Conservation (phyloP, 176 grass and related monocot species). For the Carex kokanica region DNA sequence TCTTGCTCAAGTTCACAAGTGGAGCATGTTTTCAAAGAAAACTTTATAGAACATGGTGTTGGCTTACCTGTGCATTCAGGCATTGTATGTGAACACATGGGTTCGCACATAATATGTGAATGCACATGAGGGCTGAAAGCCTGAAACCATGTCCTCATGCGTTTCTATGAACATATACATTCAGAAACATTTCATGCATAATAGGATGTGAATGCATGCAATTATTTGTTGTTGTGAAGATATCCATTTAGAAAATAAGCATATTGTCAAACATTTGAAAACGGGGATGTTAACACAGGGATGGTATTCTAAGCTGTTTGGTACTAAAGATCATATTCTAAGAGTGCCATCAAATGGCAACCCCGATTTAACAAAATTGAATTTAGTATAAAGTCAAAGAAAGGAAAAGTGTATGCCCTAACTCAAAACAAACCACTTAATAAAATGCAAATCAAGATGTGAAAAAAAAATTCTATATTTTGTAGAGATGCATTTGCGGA, state of each 20-base stretch:
- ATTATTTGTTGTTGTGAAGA: neutral
- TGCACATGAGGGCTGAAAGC: neutral
- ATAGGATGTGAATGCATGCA: neutral
- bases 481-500: slow-evolving; percentile 53
- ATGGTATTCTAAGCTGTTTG: neutral
- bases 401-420: neutral
- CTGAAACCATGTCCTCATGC: neutral
- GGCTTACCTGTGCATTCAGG: neutral
- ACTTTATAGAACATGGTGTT: neutral
- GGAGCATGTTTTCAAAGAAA: neutral
- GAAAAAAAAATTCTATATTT: slow-evolving; percentile 27
- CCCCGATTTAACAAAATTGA: neutral
- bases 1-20: neutral
- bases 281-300: neutral
- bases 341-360: neutral
- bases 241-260: neutral
- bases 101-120: neutral
- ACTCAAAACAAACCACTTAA: neutral
- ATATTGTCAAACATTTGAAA: neutral
- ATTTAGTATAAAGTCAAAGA: neutral
- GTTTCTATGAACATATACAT: neutral
- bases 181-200: neutral
- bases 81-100: neutral
- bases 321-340: neutral
- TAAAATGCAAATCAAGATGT: neutral